Conservation (phyloP, 108 stramenopile species). For the Nitzschia inconspicua region DNA sequence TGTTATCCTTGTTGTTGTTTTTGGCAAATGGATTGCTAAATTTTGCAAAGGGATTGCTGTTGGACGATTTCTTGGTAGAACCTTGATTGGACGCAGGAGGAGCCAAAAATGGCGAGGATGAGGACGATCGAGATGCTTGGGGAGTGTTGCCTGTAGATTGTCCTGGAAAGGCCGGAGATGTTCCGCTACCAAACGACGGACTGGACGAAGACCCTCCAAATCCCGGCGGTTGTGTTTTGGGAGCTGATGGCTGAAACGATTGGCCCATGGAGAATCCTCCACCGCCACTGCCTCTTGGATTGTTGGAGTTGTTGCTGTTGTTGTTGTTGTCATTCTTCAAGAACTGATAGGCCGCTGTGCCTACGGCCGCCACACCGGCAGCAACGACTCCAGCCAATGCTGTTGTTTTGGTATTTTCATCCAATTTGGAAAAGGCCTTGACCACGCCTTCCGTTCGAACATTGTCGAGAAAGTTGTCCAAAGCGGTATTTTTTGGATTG, state of each 20-base stretch:
- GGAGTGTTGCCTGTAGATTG: background rate
- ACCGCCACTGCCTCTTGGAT: no score
- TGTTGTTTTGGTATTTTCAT: background rate
- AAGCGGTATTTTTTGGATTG: background rate
- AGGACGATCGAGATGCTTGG: no score
- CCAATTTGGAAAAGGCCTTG: background rate
- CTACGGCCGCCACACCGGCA: background rate
- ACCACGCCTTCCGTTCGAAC: background rate
- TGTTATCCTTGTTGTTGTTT: background rate
- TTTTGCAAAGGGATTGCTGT: background rate
- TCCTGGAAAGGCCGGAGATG: background rate
- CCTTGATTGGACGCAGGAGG: background rate
- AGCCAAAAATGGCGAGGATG: no score
- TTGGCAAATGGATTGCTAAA: constrained; percentile 4
- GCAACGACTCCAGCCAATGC: background rate
- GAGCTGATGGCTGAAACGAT: background rate
- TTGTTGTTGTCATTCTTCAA: background rate
- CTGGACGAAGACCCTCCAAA: background rate
- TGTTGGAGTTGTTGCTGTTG: background rate
- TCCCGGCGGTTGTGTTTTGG: background rate
- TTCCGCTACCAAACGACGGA: background rate
- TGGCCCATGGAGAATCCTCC: no score
- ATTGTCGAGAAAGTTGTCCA: background rate
- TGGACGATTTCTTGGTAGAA: background rate
- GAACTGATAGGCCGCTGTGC: background rate